phyloP scores from a whole-genome alignment of 345 rosid species.

The Populus simonii region DNA sequence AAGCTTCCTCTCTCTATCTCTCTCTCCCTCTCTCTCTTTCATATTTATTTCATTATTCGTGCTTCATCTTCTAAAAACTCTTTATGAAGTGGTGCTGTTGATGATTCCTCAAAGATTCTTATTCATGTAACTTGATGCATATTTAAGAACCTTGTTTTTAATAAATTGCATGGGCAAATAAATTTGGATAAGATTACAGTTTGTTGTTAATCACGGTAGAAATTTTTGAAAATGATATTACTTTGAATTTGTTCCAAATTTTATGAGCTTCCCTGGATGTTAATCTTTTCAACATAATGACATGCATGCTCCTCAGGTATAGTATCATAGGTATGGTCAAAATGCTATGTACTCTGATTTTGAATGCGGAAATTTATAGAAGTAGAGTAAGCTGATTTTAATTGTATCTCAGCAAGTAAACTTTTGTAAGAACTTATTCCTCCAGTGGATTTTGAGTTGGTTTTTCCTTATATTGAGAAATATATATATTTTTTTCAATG shows the following conservation, averaged over 20 bases:
- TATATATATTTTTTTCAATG: neutral
- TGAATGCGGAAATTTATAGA: neutral
- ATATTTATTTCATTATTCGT: neutral
- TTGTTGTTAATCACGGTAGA: neutral
- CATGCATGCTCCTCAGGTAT: neutral
- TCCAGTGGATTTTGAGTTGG: neutral
- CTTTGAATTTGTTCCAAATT: neutral
- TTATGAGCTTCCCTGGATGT: neutral
- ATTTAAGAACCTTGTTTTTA: neutral
- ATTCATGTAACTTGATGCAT: neutral
- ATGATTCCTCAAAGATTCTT: neutral
- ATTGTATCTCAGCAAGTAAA: neutral
- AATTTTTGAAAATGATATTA: neutral
- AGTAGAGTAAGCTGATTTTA: neutral
- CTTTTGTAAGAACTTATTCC: neutral
- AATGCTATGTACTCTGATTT: neutral
- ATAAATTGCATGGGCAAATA: neutral
- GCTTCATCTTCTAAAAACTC: neutral
- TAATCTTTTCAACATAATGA: neutral
- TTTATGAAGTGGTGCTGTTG: neutral
- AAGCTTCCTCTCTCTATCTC: slow-evolving; percentile 19
- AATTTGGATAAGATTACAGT: neutral
- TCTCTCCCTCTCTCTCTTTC: neutral
- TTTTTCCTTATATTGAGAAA: neutral
- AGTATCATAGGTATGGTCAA: neutral